Percentiles rank a stretch among this genome's conserved stretches.
Evolutionary conservation across 805 yeast species (phyloP).

Genomic region (Hanseniaspora occidentalis): DNA sequence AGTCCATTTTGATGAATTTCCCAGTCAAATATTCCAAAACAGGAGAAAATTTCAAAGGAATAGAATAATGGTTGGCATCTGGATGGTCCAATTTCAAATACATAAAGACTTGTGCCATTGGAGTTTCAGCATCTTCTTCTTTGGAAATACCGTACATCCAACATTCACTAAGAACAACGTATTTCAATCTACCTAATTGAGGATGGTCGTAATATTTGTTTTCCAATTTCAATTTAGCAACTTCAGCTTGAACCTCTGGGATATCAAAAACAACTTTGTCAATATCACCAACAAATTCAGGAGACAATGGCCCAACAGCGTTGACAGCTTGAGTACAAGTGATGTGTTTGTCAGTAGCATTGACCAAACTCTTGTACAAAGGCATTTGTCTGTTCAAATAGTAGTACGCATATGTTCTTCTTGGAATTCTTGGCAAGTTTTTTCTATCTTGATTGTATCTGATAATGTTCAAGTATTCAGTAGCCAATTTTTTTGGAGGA

Average conservation of each 20-base stretch:
- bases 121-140: slow-evolving; percentile 39
- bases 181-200: slow-evolving; percentile 12
- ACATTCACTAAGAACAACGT: slow-evolving; percentile 50
- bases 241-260: slow-evolving; percentile 49
- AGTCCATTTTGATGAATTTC: slow-evolving; percentile 60
- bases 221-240: slow-evolving; percentile 56
- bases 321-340: slow-evolving; percentile 47
- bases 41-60: slow-evolving; percentile 63
- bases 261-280: slow-evolving; percentile 40
- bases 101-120: slow-evolving; percentile 63
- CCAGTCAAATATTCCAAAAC: slow-evolving; percentile 51
- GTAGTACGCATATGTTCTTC: slow-evolving; percentile 59
- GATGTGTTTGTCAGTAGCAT: slow-evolving; percentile 49
- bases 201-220: slow-evolving; percentile 19
- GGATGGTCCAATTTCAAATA: slow-evolving; percentile 57
- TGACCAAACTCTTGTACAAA: slow-evolving; percentile 62
- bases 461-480: slow-evolving; percentile 56
- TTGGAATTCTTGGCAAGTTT: slow-evolving; percentile 43
- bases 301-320: slow-evolving; percentile 57
- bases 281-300: slow-evolving; percentile 44
- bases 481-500: slow-evolving; percentile 68
- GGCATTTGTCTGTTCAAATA: slow-evolving; percentile 37
- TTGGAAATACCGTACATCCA: slow-evolving; percentile 69
- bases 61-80: slow-evolving; percentile 65
- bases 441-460: slow-evolving; percentile 32